Evolutionary conservation across 2,329 filamentous ascomycete species (phyloP).

Genomic region (Alternaria brassicicola): DNA sequence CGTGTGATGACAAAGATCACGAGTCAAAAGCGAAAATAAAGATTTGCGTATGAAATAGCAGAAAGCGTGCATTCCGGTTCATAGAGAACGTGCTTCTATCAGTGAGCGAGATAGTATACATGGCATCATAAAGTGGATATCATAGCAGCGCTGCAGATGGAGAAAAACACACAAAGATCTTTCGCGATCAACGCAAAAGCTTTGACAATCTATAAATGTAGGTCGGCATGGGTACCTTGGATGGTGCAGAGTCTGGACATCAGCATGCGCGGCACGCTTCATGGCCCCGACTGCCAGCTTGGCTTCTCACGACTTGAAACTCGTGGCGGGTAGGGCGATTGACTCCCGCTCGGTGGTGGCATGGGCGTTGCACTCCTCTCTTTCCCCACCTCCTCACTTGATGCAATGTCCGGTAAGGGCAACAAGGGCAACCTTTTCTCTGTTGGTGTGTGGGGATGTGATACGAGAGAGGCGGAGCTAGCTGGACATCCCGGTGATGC

Average conservation of each 20-base stretch:
- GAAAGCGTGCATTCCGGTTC: not conserved
- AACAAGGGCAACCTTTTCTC: not conserved
- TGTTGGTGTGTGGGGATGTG: not conserved
- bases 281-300: slow-evolving; percentile 20
- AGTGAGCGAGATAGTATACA: not conserved
- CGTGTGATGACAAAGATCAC: not conserved
- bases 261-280: slow-evolving; percentile 1
- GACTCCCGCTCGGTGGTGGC: not conserved
- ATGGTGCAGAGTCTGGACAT: not conserved
- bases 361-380: not conserved
- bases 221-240: not conserved
- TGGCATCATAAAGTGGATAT: slow-evolving; percentile 3
- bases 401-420: not conserved
- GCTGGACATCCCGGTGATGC: not conserved
- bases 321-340: slow-evolving; percentile 2
- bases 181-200: not conserved
- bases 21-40: not conserved
- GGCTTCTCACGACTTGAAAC: slow-evolving; percentile 5
- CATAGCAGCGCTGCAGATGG: not conserved
- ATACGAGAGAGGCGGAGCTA: not conserved
- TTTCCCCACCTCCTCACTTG: not conserved
- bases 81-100: not conserved
- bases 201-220: not conserved
- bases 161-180: not conserved
- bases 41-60: not conserved